Base-by-base conservation (phyloP, 2,329 filamentous ascomycete species). In the Botrytis galanthina region DNA sequence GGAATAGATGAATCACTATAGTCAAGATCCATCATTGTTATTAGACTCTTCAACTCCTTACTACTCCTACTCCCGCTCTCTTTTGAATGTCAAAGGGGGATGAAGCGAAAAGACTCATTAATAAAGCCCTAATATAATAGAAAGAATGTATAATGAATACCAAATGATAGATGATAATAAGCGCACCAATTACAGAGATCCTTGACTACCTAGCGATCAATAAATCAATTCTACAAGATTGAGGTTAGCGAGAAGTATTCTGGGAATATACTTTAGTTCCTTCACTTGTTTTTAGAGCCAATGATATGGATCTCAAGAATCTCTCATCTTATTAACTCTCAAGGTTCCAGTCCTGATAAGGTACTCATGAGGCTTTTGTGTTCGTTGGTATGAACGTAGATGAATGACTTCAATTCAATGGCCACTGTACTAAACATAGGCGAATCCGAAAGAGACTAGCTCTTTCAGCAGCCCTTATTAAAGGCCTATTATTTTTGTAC, bases 81-180 rank as follows among this genome's bases (percentile, higher is more conserved):
- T 20, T 20, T 5, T 2, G 5, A 12, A 4, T 26, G 9, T 5
- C 2, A 5, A 10, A 26, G 0, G 10, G 4, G 46, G 12, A 48
- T 46, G 3, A 26, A 12, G 46, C 20, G 2, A 48, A 6, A 48
- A 26, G 4, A 26, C 8, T 48, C 22, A 26, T 26, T 5, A 48
- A 48, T 1, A 48, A 26, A 26, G 20, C 8, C 0, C 22, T 14
- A 12, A 9, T 5, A 51, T 8, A 22, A 22, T 22, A 46, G 18
- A 46, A 22, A 3, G 9, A 39, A 37, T 37, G 1, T 10, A 37
- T 10, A 37, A 37, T 37, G 9, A 39, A 39, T 2, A 39, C 37
- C 12, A 2, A 3, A 39, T 10, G 9, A 39, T 39, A 9, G 37
- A 39, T 39, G 10, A 39, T n/a, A 4, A 57, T 29, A 57, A 29